Conservation (phyloP, 164 flowering plant genomes). For the Buxus sempervirens region DNA sequence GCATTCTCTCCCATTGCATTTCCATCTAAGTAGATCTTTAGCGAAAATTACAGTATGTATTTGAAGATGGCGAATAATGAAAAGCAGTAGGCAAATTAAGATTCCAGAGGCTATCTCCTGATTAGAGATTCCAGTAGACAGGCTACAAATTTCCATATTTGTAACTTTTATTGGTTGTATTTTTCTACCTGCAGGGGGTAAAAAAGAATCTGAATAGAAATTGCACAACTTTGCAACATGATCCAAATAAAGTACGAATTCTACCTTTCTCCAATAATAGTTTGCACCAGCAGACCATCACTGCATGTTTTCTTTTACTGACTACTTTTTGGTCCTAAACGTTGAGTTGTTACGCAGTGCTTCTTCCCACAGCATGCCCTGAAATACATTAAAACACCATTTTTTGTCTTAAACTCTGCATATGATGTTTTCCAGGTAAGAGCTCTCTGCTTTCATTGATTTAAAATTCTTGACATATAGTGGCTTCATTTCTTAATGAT, state of each 20-base stretch:
- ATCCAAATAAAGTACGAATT: constrained; percentile 54
- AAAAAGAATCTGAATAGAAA: constrained; percentile 45
- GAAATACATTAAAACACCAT: constrained; percentile 59
- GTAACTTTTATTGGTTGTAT: neutral
- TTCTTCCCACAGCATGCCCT: constrained; percentile 85
- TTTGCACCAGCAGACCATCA: neutral
- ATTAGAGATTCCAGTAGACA: no score
- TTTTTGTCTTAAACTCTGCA: constrained; percentile 81
- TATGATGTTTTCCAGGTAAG: constrained; percentile 85
- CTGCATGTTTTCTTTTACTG: neutral
- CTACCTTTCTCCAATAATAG: neutral
- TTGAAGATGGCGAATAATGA: no score
- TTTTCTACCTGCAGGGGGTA: constrained; percentile 46
- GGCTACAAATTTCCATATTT: no score
- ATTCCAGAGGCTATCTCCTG: no score
- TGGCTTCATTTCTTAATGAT: neutral
- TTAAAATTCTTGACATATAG: neutral
- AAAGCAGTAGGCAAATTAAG: no score
- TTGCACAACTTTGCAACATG: constrained; percentile 45
- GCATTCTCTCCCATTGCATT: no score
- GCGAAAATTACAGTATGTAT: no score
- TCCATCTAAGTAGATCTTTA: no score
- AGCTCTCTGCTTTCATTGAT: constrained; percentile 3
- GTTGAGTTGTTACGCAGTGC: constrained; percentile 51
- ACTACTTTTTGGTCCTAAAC: constrained; percentile 3